phyloP scores from a whole-genome alignment of 2,329 filamentous ascomycete species.

The Juglanconis oblonga region DNA sequence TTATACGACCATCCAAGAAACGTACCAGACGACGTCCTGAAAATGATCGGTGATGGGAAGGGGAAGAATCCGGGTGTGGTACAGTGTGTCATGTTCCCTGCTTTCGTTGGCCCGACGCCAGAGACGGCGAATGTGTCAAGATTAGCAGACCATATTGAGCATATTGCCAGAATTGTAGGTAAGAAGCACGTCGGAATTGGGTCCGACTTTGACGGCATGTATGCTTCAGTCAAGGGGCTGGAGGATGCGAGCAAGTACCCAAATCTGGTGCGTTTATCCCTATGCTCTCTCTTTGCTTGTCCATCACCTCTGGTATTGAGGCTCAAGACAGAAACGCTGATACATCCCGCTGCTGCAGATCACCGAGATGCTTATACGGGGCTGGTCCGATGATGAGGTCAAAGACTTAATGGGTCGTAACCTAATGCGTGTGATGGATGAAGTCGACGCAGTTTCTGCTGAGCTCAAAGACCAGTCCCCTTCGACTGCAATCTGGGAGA shows the following conservation, averaged over 20 bases:
- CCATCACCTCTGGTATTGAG: neutral
- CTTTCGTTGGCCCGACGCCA: conserved; percentile 17
- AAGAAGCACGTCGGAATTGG: conserved; percentile 37
- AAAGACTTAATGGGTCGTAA: conserved; percentile 19
- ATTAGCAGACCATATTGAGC: conserved; percentile 32
- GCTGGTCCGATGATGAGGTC: conserved; percentile 16
- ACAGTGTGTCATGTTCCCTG: conserved; percentile 36
- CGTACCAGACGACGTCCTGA: conserved; percentile 38
- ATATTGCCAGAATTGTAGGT: conserved; percentile 28
- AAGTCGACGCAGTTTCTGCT: conserved; percentile 11
- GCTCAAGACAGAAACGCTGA: neutral
- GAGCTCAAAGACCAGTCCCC: conserved; percentile 8
- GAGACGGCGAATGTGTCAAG: conserved; percentile 27
- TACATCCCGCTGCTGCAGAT: conserved; percentile 2
- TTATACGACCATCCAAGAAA: conserved; percentile 30
- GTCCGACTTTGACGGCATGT: conserved; percentile 35
- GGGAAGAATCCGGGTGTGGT: conserved; percentile 35
- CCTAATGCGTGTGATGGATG: conserved; percentile 18
- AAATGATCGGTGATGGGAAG: conserved; percentile 24
- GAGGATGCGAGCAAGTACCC: conserved; percentile 29
- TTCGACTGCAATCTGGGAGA: conserved; percentile 14
- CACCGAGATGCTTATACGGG: conserved; percentile 14
- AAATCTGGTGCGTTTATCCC: conserved; percentile 17
- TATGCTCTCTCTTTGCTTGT: neutral
- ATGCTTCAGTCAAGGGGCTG: conserved; percentile 23